Base-by-base conservation (phyloP, 2,329 filamentous ascomycete genomes). In the Stachybotrys chartarum region DNA sequence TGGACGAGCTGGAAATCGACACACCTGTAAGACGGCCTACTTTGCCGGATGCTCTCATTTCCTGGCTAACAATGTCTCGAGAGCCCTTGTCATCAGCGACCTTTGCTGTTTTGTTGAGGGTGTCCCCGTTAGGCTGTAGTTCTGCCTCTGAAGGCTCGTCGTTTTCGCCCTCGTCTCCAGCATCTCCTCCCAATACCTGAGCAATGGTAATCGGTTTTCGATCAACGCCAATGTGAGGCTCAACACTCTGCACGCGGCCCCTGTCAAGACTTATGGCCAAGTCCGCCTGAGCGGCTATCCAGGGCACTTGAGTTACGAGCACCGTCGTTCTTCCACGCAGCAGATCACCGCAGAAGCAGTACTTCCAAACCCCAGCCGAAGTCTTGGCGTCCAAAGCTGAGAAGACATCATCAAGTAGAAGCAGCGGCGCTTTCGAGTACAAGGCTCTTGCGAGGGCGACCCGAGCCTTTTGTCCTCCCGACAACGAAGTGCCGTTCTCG, bases 311-410 rank as follows among this genome's bases (percentile, higher is more conserved):
- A 3, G 80, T 83, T 4, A 84, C 81, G 16, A 85, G 70, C 6
- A 85, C 75, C 1, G 78, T 73, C 1, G 82, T 85, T 32, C 81
- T 72, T 8, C 76, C 79, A 18, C 71, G 71, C 10, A 85, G 71
- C 30, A 85, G 62, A 51, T 81, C 78, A 50, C 75, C 72, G 56
- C 81, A 83, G 61, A 85, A 84, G 59, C 79, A 83, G 54, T 77
- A 71, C 56, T 80, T 75, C 77, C 81, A 84, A 1, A 85, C 72
- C 3, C 74, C 70, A 16, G 78, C 77, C 1, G 79, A 77, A 0
- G 82, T 85, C 59, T 82, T 81, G 17, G 81, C 75, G 60, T 85
- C 82, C 1, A 85, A 70, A 0, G 82, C 82, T 1, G 81, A 81
- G 59, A 85, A 82, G 3, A 84, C 74, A 56, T 85, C 82, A 58